A percentile compares a stretch with the other conserved stretches of the same genome.
Evolutionary conservation across 108 stramenopile genomes (phyloP).

Genomic region (Cylindrotheca fusiformis): DNA sequence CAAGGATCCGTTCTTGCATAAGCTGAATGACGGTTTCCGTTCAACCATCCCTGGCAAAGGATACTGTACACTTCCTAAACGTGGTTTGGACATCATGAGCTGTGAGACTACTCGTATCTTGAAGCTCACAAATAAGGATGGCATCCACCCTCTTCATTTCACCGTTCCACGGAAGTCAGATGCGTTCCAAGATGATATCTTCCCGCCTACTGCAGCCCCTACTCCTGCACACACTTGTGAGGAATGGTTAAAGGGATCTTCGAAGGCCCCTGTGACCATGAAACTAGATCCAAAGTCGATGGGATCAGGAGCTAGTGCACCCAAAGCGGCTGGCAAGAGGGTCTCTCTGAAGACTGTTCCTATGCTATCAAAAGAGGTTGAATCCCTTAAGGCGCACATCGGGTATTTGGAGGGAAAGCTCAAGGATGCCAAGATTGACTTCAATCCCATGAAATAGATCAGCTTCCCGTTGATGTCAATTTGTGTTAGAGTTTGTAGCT

Average conservation of each 20-base stretch:
- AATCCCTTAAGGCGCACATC: conserved; percentile 69
- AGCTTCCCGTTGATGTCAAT: too few relatives aligned
- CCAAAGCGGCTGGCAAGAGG: conserved; percentile 35
- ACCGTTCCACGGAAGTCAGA: conserved; percentile 97
- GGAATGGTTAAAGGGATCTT: conserved; percentile 91
- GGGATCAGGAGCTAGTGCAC: conserved; percentile 23
- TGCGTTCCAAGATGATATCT: conserved; percentile 98
- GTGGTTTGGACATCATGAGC: conserved; percentile 90
- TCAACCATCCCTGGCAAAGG: conserved; percentile 95
- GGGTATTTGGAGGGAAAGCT: conserved; percentile 76
- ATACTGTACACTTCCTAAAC: conserved; percentile 95
- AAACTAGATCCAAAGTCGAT: conserved; percentile 71
- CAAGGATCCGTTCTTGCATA: conserved; percentile 84
- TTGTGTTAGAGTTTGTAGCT: too few relatives aligned
- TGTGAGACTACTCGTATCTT: conserved; percentile 94
- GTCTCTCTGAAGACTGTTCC: conserved; percentile 68
- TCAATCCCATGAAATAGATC: conserved; percentile 14
- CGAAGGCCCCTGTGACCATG: conserved; percentile 80
- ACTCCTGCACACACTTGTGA: conserved; percentile 88
- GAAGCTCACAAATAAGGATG: conserved; percentile 90
- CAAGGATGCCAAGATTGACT: conserved; percentile 53
- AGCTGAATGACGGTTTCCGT: conserved; percentile 90
- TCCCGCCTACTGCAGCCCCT: conserved; percentile 84
- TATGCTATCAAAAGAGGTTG: conserved; percentile 65
- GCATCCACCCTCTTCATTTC: conserved; percentile 92